A percentile compares a stretch with the other conserved stretches of the same genome.
phyloP scores from a whole-genome alignment of 1,284 basidiomycete genomes.

The Pyrrhoderma lamaoense region DNA sequence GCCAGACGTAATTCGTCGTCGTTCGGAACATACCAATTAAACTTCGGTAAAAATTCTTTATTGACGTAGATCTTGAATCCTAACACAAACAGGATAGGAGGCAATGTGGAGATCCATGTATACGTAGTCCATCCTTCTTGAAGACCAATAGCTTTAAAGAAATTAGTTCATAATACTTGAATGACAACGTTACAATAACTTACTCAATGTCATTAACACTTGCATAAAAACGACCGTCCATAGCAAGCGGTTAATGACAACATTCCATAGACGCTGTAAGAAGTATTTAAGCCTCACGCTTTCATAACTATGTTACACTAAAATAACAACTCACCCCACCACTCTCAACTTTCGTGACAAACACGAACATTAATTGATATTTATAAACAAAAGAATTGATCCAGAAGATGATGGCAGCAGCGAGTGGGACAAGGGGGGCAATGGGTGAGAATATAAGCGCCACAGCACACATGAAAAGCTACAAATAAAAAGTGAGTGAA shows the following conservation, averaged over 20 bases:
- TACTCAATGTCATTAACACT: conserved; percentile 79
- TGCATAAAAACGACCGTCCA: conserved; percentile 77
- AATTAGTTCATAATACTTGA: no score
- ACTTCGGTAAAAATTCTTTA: conserved; percentile 58
- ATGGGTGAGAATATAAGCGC: conserved; percentile 88
- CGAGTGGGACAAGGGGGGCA: conserved; percentile 79
- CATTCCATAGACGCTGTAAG: conserved; percentile 82
- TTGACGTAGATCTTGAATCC: conserved; percentile 80
- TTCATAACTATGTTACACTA: background rate
- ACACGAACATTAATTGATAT: conserved; percentile 93
- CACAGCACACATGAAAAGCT: conserved; percentile 84
- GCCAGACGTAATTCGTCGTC: conserved; percentile 64
- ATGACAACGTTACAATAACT: no score
- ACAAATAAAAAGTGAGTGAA: conserved; percentile 5
- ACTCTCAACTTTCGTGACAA: conserved; percentile 79
- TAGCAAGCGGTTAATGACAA: conserved; percentile 80
- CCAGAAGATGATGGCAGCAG: conserved; percentile 79
- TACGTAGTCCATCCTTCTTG: conserved; percentile 69
- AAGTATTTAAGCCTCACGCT: background rate
- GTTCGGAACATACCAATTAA: conserved; percentile 74
- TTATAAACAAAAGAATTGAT: conserved; percentile 77
- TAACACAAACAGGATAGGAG: conserved; percentile 70
- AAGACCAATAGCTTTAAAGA: conserved; percentile 81
- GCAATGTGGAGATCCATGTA: conserved; percentile 65
- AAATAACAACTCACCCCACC: conserved; percentile 61